Percentiles rank a stretch among this genome's conserved stretches.
Conservation (phyloP, 2,329 filamentous ascomycete genomes). For the Endocalyx cinctus region DNA sequence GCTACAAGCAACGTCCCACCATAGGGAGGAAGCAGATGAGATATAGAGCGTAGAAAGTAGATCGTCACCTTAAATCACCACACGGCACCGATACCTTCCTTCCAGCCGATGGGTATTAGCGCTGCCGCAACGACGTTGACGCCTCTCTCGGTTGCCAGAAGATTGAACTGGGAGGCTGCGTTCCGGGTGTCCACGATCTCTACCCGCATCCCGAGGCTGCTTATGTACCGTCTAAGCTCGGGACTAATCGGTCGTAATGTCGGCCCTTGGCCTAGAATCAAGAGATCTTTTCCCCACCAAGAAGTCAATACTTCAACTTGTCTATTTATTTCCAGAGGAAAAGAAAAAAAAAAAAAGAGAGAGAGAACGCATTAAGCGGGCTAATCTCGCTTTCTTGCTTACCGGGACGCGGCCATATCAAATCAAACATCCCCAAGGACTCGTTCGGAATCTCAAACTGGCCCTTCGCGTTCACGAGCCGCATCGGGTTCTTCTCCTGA, state of each 20-base stretch:
- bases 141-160: constrained; percentile 90
- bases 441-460: constrained; percentile 72
- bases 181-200: constrained; percentile 92
- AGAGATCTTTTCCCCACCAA: constrained; percentile 69
- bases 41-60: no score
- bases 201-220: constrained; percentile 73
- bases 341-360: no score
- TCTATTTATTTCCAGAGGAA: no score
- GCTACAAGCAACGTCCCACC: no score
- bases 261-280: constrained; percentile 83
- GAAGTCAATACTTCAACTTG: no score
- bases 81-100: constrained; percentile 48
- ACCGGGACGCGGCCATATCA: constrained; percentile 89
- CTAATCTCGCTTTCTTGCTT: no score
- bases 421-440: constrained; percentile 68
- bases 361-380: no score
- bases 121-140: constrained; percentile 81
- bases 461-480: constrained; percentile 68
- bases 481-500: constrained; percentile 13
- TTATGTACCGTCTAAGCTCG: constrained; percentile 66
- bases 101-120: constrained; percentile 81
- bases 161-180: constrained; percentile 89
- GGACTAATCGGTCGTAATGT: constrained; percentile 73
- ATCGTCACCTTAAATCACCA: no score
- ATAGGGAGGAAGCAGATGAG: no score